phyloP scores from a whole-genome alignment of 306 rosid genomes.

The Cucumis sativus region Cucumber_9930_V3 NC_026657.2:3440001-3440500 shows the following conservation, averaged over 20 bases:
- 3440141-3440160: constrained; percentile 22
- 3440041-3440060: too few species aligned
- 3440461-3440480: too few species aligned
- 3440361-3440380: constrained; percentile 41
- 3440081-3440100: too few species aligned
- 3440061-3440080: too few species aligned
- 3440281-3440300: constrained; percentile 32
- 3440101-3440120: too few species aligned
- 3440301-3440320: constrained; percentile 19
- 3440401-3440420: constrained; percentile 36
- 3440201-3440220: constrained; percentile 16
- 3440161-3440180: constrained; percentile 34
- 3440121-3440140: constrained; percentile 24
- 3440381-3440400: constrained; percentile 30
- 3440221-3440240: constrained; percentile 23
- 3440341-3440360: constrained; percentile 18
- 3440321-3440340: constrained; percentile 22
- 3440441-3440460: neutral
- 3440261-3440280: constrained; percentile 24
- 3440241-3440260: constrained; percentile 29
- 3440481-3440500: too few species aligned
- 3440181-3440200: constrained; percentile 26
- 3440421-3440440: constrained; percentile 39
- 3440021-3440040: too few species aligned
- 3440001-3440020: too few species aligned